These are phyloP conservation scores for Neurospora cerealis DNA, from an alignment of 495 filamentous ascomycete species.

Conservation along the genomic window DNA sequence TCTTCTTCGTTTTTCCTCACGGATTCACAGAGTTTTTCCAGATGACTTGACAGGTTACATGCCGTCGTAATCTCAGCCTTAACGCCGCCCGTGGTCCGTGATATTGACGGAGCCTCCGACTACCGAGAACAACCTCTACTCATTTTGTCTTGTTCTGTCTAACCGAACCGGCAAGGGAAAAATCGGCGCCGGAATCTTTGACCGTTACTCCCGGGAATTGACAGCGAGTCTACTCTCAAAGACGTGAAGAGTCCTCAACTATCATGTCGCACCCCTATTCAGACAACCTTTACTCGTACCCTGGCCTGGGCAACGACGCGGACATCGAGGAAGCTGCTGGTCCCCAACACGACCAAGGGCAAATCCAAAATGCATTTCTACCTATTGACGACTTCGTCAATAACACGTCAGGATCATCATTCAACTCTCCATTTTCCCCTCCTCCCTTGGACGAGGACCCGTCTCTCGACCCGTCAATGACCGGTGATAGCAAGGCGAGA, in stretches of 20 bases:
- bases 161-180: not conserved
- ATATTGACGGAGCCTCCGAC: not conserved
- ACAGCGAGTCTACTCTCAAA: not conserved
- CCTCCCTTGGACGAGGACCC: not conserved
- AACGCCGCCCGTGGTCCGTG: not conserved
- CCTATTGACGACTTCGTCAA: not conserved
- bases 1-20: not conserved
- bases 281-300: slow-evolving; percentile 34
- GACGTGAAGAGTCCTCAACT: not conserved
- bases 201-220: not conserved
- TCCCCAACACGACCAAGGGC: not conserved
- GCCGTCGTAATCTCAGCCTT: not conserved
- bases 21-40: not conserved
- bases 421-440: not conserved
- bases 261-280: slow-evolving; percentile 24
- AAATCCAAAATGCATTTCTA: not conserved
- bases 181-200: not conserved
- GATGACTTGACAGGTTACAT: not conserved
- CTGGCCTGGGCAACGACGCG: slow-evolving; percentile 24
- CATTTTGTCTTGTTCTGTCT: not conserved
- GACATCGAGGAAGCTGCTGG: slow-evolving; percentile 15
- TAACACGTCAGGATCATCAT: not conserved
- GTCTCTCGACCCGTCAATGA: slow-evolving; percentile 10
- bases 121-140: not conserved
- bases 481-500: slow-evolving; percentile 29